Base-by-base conservation (phyloP, 352 stramenopile genomes). In the Pythium scleroteichum region DNA sequence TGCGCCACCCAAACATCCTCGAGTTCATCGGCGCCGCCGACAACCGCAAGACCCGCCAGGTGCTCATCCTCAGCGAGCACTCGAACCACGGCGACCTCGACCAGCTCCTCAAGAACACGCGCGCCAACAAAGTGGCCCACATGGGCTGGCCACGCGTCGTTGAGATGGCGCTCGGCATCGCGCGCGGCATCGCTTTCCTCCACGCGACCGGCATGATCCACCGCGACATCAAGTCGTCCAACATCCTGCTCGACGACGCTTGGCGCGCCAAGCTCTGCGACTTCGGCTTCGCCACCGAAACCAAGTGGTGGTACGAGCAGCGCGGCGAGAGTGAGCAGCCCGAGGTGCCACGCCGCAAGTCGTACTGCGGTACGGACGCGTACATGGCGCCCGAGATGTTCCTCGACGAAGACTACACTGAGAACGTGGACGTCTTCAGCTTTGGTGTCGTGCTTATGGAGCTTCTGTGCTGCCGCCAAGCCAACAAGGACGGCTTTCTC, bases 141-240 rank as follows among this genome's bases (percentile, higher is more conserved):
- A 53, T 88, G 23, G 82, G 84, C 22, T 95, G 86, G 86, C 52
- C 70, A 10, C 50, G 71, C 14, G 76, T 90, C 44, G 64, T 77
- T 13, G 82, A 79, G 40, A 88, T 94, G 44, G 85, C 82, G 13
- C 66, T 93, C 23, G 86, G 96, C 47, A 73, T 85, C 6, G 93
- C 96, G 0, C 74, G 87, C 49, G 96, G 94, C 59, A 92, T 99
- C 54, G 81, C 92, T 49, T 99, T 99, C 75, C 70, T 99, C 53
- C 97, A 99, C 74, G 75, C 78, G 42, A 73, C 75, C 29, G 70
- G 76, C 51, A 82, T 93, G 55, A 87, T 95, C 54, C 86, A 95
- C 50, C 77, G 86, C 13, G 86, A 95, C 62, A 91, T 95, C 64
- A 95, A 95, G 66, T 90, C 84, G n/a, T 90, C 82, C 58, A 95